Evolutionary conservation across 495 filamentous ascomycete species (phyloP).

Genomic region (Hamigera avellanea): DNA sequence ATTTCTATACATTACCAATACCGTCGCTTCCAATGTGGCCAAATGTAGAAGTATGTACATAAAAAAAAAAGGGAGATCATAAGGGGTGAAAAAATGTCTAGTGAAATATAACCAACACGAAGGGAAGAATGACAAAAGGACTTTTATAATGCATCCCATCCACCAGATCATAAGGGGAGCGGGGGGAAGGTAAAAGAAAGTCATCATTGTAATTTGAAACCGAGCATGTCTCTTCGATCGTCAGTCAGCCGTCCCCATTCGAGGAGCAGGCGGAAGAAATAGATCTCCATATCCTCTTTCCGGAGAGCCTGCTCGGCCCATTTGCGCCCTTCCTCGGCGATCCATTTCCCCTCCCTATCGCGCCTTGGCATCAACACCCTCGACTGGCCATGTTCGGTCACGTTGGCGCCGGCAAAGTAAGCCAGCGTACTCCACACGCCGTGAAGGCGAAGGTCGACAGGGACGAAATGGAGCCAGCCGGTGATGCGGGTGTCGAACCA

Average conservation of each 20-base stretch:
- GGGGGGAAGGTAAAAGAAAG: background rate
- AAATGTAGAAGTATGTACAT: too few species aligned
- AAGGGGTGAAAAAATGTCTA: too few species aligned
- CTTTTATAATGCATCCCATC: too few species aligned
- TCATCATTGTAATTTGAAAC: constrained; percentile 30
- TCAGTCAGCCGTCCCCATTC: constrained; percentile 62
- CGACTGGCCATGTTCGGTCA: constrained; percentile 3
- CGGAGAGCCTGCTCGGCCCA: constrained; percentile 57
- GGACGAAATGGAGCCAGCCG: constrained; percentile 72
- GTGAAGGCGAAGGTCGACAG: constrained; percentile 57
- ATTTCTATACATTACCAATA: too few species aligned
- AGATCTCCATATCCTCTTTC: constrained; percentile 75
- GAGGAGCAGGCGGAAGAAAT: constrained; percentile 64
- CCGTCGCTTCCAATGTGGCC: too few species aligned
- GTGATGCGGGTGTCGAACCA: constrained; percentile 64
- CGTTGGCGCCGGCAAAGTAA: constrained; percentile 43
- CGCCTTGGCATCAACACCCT: constrained; percentile 19
- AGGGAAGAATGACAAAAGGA: too few species aligned
- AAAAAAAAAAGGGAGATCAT: too few species aligned
- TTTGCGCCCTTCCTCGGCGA: constrained; percentile 53
- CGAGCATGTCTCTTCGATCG: constrained; percentile 47
- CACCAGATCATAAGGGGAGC: too few species aligned
- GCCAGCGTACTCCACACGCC: constrained; percentile 52
- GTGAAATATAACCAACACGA: too few species aligned
- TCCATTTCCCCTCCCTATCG: constrained; percentile 42